phyloP scores from a whole-genome alignment of 768 basidiomycete species.

The Leccinum aurantiacum region DNA sequence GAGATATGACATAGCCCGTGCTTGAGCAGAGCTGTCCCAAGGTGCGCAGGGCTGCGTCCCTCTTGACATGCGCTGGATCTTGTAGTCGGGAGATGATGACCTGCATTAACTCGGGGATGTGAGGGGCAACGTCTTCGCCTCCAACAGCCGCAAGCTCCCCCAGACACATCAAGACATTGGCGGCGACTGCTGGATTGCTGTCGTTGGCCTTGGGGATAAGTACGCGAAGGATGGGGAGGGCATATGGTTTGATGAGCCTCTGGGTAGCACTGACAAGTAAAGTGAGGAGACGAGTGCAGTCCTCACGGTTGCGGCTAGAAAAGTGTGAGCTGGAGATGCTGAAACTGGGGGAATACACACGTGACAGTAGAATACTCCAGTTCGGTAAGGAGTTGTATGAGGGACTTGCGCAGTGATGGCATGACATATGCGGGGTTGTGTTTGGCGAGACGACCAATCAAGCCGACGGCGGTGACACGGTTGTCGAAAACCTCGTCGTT shows the following conservation, averaged over 20 bases:
- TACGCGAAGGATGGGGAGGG: constrained; percentile 90
- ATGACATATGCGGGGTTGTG: constrained; percentile 99
- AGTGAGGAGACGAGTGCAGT: constrained; percentile 88
- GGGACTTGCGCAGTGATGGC: constrained; percentile 91
- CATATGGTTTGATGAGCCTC: constrained; percentile 93
- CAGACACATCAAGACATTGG: constrained; percentile 90
- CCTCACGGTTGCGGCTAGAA: constrained; percentile 78
- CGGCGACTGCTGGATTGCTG: constrained; percentile 80
- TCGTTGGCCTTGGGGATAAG: constrained; percentile 89
- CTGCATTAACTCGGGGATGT: constrained; percentile 85
- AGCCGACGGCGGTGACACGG: constrained; percentile 81
- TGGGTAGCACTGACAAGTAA: constrained; percentile 89
- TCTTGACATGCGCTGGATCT: constrained; percentile 85
- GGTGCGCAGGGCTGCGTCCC: constrained; percentile 92
- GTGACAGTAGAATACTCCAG: constrained; percentile 90
- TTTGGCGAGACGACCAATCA: constrained; percentile 91
- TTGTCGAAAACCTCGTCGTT: constrained; percentile 97
- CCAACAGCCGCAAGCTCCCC: constrained; percentile 93
- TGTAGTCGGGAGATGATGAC: constrained; percentile 86
- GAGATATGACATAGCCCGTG: constrained; percentile 91
- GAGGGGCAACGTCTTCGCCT: constrained; percentile 83
- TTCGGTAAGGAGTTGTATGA: constrained; percentile 95
- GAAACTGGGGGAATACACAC: constrained; percentile 46
- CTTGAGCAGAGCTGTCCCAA: constrained; percentile 95
- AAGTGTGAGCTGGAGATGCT: background rate